These are phyloP conservation scores for Dothideomycetes sp. DNA, from an alignment of 2,329 filamentous ascomycete species.

Conservation along the genomic window DNA sequence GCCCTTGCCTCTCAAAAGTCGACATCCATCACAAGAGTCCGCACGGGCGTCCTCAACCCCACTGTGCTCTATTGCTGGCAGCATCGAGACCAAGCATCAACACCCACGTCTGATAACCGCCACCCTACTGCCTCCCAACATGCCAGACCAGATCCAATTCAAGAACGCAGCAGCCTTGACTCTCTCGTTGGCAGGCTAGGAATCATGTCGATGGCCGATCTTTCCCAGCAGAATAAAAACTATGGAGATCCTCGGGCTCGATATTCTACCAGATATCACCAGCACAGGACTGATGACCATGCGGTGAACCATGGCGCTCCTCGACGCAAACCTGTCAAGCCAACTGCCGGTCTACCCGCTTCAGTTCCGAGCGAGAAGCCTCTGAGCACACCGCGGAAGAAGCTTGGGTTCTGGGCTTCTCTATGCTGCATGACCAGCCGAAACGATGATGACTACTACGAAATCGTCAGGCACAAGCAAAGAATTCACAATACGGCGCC, in stretches of 20 bases:
- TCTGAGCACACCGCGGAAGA: slow-evolving; percentile 9
- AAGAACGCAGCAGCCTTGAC: slow-evolving; percentile 69
- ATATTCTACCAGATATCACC: too few relatives aligned
- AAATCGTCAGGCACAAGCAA: slow-evolving; percentile 30
- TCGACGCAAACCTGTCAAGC: too few relatives aligned
- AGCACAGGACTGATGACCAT: too few relatives aligned
- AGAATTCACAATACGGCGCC: too few relatives aligned
- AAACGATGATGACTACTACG: slow-evolving; percentile 31
- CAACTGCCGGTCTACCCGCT: too few relatives aligned
- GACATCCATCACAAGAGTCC: slow-evolving; percentile 29
- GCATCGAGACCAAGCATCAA: slow-evolving; percentile 74
- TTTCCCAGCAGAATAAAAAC: background rate
- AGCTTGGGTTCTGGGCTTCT: slow-evolving; percentile 27
- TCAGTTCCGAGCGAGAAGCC: too few relatives aligned
- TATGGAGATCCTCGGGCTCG: background rate
- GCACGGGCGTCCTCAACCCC: slow-evolving; percentile 44
- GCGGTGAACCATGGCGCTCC: too few relatives aligned
- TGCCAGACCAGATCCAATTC: slow-evolving; percentile 33
- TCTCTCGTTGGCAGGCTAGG: slow-evolving; percentile 73
- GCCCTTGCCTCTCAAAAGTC: slow-evolving; percentile 44
- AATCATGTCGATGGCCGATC: background rate
- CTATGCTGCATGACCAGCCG: slow-evolving; percentile 28
- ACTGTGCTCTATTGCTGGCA: slow-evolving; percentile 79
- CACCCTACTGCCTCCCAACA: slow-evolving; percentile 5
- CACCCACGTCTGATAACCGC: slow-evolving; percentile 19